These are phyloP conservation scores for Globisporangium acanthophoron DNA, from an alignment of 352 stramenopile species.

Conservation along the genomic window DNA sequence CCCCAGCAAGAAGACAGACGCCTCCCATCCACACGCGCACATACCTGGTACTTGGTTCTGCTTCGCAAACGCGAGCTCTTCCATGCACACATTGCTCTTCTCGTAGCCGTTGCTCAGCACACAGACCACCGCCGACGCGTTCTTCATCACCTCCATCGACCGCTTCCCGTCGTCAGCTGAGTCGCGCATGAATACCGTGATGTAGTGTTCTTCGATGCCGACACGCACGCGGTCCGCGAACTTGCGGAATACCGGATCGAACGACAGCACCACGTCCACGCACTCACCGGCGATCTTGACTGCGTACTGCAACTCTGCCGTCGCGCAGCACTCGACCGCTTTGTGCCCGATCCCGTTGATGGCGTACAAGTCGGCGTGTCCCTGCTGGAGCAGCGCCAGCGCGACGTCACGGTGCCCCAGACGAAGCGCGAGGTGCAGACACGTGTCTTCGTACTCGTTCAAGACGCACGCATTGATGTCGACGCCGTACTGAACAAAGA, in stretches of 20 bases:
- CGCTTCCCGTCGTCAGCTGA: slow-evolving; percentile 30
- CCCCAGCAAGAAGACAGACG: slow-evolving; percentile 4
- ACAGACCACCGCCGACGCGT: slow-evolving; percentile 64
- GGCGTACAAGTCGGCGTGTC: slow-evolving; percentile 44
- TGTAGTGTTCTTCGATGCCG: slow-evolving; percentile 66
- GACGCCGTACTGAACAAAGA: slow-evolving; percentile 48
- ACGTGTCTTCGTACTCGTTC: slow-evolving; percentile 59
- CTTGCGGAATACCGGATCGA: slow-evolving; percentile 52
- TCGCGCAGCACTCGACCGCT: slow-evolving; percentile 70
- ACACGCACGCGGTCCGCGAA: slow-evolving; percentile 58
- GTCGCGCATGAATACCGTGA: slow-evolving; percentile 71
- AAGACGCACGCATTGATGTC: slow-evolving; percentile 39
- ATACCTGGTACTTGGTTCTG: slow-evolving; percentile 41
- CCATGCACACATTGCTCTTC: slow-evolving; percentile 60
- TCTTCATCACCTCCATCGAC: slow-evolving; percentile 51
- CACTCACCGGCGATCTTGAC: slow-evolving; percentile 65
- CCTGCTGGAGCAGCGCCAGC: slow-evolving; percentile 52
- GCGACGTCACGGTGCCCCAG: slow-evolving; percentile 51
- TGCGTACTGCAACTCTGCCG: slow-evolving; percentile 64
- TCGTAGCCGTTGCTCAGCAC: slow-evolving; percentile 69
- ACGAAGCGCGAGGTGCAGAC: slow-evolving; percentile 65
- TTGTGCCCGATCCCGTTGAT: slow-evolving; percentile 50
- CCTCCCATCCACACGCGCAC: slow-evolving; percentile 1
- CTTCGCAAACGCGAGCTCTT: slow-evolving; percentile 74
- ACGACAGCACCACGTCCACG: slow-evolving; percentile 76